phyloP scores from a whole-genome alignment of 768 basidiomycete species.

The Lactarius trivialis region DNA sequence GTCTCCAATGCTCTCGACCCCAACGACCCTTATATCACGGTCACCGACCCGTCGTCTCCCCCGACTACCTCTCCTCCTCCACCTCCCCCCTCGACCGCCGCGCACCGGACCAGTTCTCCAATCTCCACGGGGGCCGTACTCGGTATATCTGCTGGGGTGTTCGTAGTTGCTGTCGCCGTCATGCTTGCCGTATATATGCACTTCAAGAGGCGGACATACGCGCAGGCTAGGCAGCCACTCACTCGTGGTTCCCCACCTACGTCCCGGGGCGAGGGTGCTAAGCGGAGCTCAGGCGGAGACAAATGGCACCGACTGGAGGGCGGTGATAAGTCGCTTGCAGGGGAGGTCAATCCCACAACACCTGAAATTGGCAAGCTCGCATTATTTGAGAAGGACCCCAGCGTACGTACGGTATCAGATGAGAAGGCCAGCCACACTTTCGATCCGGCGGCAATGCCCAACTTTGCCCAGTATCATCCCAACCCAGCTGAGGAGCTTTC shows the following conservation, averaged over 20 bases:
- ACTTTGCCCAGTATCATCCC: conserved; percentile 17
- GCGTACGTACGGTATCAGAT: conserved; percentile 15
- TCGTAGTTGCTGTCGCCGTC: conserved; percentile 5
- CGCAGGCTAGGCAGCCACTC: background rate
- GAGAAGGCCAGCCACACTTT: conserved; percentile 18
- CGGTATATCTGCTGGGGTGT: conserved; percentile 15
- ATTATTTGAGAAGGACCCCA: conserved; percentile 22
- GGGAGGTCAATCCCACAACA: background rate
- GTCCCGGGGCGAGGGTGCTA: background rate
- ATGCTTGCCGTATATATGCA: conserved; percentile 12
- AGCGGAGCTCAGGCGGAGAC: background rate
- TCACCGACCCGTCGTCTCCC: background rate
- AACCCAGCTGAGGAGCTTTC: conserved; percentile 2
- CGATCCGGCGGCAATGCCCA: conserved; percentile 22
- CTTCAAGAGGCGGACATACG: conserved; percentile 6
- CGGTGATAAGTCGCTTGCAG: background rate
- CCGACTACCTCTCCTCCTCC: background rate
- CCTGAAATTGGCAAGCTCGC: conserved; percentile 4
- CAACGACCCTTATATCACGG: background rate
- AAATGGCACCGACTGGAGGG: conserved; percentile 8
- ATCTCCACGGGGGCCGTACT: conserved; percentile 18
- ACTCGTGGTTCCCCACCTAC: conserved; percentile 8
- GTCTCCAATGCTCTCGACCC: background rate
- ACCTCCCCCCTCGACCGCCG: background rate
- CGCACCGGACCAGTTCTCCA: background rate